Evolutionary conservation across 306 rosid genomes (phyloP).

Genomic region (Pyrus bretschneideri): DNA sequence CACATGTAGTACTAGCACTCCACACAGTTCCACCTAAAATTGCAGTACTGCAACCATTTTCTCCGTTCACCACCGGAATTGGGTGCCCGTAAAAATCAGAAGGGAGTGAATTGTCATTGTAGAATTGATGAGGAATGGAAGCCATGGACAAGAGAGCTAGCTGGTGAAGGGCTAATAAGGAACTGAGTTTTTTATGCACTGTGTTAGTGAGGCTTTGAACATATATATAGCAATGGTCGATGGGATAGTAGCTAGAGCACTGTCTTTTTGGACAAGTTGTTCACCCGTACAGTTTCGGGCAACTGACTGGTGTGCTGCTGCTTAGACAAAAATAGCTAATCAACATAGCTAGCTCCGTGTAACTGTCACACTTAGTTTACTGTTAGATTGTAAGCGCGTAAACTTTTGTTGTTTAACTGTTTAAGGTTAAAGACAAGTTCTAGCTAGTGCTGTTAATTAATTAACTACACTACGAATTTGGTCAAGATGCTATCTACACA

Average conservation of each 20-base stretch:
- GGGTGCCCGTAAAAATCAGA: slow-evolving; percentile 19
- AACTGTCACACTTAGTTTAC: neutral
- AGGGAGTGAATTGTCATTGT: slow-evolving; percentile 37
- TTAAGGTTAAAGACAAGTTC: neutral
- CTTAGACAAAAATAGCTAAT: neutral
- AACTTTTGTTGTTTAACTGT: neutral
- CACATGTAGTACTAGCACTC: slow-evolving; percentile 23
- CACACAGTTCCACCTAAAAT: slow-evolving; percentile 25
- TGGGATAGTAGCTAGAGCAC: neutral
- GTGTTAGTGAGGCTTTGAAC: neutral
- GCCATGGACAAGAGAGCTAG: slow-evolving; percentile 34
- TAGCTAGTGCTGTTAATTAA: neutral
- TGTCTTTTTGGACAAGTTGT: neutral
- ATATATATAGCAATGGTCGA: slow-evolving; percentile 5
- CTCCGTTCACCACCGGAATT: neutral
- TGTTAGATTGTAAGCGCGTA: neutral
- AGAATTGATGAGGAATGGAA: slow-evolving; percentile 42
- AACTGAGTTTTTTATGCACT: neutral
- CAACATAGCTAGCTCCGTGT: neutral
- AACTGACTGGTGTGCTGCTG: neutral
- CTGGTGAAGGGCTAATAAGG: slow-evolving; percentile 2
- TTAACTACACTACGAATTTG: neutral
- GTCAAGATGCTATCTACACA: neutral
- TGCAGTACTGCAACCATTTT: neutral
- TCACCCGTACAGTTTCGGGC: neutral